Evolutionary conservation across 192 early-diverging fungal species (phyloP).

Genomic region (Umbelopsis sp.): DNA sequence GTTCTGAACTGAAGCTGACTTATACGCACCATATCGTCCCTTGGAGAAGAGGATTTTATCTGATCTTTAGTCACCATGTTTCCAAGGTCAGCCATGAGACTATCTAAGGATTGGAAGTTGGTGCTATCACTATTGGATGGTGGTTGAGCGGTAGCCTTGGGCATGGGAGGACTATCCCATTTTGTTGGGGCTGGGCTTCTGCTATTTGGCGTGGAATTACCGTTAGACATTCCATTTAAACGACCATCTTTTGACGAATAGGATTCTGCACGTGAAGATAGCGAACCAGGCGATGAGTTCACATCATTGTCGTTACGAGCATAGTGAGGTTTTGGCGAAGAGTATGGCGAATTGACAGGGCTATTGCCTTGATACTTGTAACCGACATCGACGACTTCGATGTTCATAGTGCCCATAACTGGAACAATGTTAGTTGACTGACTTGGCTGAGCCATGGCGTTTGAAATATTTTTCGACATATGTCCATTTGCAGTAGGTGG

Average conservation of each 20-base stretch:
- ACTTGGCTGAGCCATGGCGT: slow-evolving; percentile 28
- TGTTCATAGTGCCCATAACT: slow-evolving; percentile 32
- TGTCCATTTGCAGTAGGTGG: slow-evolving; percentile 18
- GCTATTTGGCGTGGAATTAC: slow-evolving; percentile 19
- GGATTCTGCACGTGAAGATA: background rate
- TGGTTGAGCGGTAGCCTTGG: slow-evolving; percentile 15
- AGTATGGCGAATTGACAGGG: slow-evolving; percentile 8
- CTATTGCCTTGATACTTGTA: slow-evolving; percentile 16
- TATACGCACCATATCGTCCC: slow-evolving; percentile 3
- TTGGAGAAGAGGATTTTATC: background rate
- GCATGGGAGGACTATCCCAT: slow-evolving; percentile 11
- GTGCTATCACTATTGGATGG: slow-evolving; percentile 28
- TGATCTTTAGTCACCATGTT: slow-evolving; percentile 56
- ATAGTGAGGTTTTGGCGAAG: slow-evolving; percentile 6
- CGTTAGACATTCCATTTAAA: slow-evolving; percentile 4
- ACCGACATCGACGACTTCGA: slow-evolving; percentile 25
- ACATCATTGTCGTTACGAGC: background rate
- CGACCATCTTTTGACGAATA: slow-evolving; percentile 12
- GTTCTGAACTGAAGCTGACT: too few relatives aligned
- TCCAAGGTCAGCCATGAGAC: slow-evolving; percentile 76
- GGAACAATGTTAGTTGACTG: slow-evolving; percentile 41
- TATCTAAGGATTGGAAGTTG: slow-evolving; percentile 69
- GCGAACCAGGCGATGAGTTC: slow-evolving; percentile 2
- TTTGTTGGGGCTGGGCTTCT: slow-evolving; percentile 27
- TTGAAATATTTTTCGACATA: slow-evolving; percentile 20